These are phyloP conservation scores for Pythium oligandrum DNA, from an alignment of 352 stramenopile species.

Conservation along the genomic window DNA sequence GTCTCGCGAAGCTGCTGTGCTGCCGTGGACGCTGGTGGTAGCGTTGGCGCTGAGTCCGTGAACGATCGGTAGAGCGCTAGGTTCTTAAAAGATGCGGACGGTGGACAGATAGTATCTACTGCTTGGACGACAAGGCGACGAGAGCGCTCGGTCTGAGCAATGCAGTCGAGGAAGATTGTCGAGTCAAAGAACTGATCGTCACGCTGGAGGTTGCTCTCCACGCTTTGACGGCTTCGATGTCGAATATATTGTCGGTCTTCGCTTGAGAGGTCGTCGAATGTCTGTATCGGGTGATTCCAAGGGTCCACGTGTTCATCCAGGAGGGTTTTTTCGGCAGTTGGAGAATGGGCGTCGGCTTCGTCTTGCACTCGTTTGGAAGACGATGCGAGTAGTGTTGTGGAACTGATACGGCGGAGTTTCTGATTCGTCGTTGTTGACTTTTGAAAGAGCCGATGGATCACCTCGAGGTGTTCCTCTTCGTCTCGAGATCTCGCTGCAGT, in stretches of 20 bases:
- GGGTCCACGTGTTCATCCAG: constrained; percentile 20
- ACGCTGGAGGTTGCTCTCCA: constrained; percentile 39
- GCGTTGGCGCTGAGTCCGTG: background rate
- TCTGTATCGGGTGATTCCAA: constrained; percentile 65
- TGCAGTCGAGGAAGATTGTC: constrained; percentile 55
- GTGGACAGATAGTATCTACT: constrained; percentile 31
- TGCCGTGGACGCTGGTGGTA: constrained; percentile 2
- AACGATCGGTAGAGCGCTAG: too few relatives aligned
- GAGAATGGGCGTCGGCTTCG: background rate
- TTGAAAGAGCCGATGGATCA: constrained; percentile 25
- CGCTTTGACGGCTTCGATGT: constrained; percentile 48
- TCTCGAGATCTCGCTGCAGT: background rate
- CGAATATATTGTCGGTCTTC: constrained; percentile 69
- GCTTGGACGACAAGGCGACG: constrained; percentile 49
- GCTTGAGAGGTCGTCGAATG: constrained; percentile 48
- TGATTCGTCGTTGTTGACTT: too few relatives aligned
- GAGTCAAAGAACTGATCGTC: constrained; percentile 68
- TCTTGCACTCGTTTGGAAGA: too few relatives aligned
- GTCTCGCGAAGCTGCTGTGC: constrained; percentile 7
- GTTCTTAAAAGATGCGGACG: background rate
- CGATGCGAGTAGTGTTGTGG: background rate
- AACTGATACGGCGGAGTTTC: background rate
- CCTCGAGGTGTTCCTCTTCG: constrained; percentile 7
- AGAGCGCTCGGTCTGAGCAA: constrained; percentile 63
- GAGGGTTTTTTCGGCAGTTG: background rate